Evolutionary conservation across 2,329 filamentous ascomycete genomes (phyloP), one percentile per base, ranked within the genome.

Genomic region (Diaporthe ilicicola): DNA sequence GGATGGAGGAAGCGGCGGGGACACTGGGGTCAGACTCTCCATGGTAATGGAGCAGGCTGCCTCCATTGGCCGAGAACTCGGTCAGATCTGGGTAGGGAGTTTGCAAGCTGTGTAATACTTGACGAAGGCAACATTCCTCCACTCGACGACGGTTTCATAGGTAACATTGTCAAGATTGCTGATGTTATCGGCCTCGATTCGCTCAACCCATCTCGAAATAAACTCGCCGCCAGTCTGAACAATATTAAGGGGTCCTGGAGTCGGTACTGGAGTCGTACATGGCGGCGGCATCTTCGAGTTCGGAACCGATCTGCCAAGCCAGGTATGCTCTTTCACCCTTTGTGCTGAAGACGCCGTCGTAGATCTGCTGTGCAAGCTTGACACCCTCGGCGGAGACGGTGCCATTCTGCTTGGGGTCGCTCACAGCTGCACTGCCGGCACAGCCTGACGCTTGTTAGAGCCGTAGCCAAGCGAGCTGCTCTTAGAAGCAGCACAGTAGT

Each of bases 131-230:
- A n/a, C n/a, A n/a, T n/a, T n/a, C n/a, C n/a, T 89, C 84, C 85
- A 88, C 48, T 76, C 75, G 13, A 68, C 80, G 22, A 89, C 79
- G 0, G 83, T 88, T 73, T 88, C 85, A 74, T 86, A 87, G 17
- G 86, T 88, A 61, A 88, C 83, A 66, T 79, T 78, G 55, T 82
- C 77, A 1, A 87, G 78, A 22, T 76, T 78, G 22, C 79, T 78
- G 24, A 86, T 77, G 69, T 79, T 83, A 56, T 75, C 75, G 29
- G 53, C 67, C 12, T 65, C 46, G 68, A 17, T 72, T 42, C n/a
- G 2, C 68, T 54, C 2, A 72, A 54, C 6, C 61, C 61, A 19
- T 66, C 17, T n/a, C n/a, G n/a, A n/a, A n/a, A 72, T 62, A 32
- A 62, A 70, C 7, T 32, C 37, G 19, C 71, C 68, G 50, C 71